phyloP scores from a whole-genome alignment of 306 rosid genomes.

The Alnus glutinosa region DNA sequence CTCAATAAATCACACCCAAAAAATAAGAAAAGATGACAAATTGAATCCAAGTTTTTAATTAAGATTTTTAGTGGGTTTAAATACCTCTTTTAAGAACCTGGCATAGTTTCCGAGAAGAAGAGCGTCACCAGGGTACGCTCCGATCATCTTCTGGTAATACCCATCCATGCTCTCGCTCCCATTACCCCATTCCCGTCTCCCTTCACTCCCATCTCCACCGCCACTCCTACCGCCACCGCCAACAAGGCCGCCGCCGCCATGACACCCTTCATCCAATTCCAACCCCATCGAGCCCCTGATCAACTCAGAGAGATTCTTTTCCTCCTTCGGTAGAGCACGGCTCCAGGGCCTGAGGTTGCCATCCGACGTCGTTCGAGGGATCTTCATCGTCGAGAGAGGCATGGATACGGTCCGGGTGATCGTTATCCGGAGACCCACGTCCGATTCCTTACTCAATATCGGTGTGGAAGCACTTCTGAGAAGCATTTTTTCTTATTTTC shows the following conservation, averaged over 20 bases:
- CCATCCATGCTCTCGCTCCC: slow-evolving; percentile 19
- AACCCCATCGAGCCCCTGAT: neutral
- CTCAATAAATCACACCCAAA: neutral
- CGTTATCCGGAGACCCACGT: neutral
- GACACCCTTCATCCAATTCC: slow-evolving; percentile 5
- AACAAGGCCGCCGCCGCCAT: neutral
- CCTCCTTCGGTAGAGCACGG: neutral
- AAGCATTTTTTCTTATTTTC: slow-evolving; percentile 10
- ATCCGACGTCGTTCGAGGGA: neutral
- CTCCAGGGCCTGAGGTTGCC: neutral
- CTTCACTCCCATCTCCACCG: neutral
- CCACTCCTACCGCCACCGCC: neutral
- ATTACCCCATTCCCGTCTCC: neutral
- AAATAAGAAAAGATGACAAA: neutral
- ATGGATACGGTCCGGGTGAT: neutral
- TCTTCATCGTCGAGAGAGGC: neutral
- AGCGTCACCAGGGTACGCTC: slow-evolving; percentile 17
- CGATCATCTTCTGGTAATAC: slow-evolving; percentile 30
- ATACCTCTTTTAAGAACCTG: slow-evolving; percentile 31
- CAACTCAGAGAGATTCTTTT: neutral
- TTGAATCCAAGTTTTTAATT: no score
- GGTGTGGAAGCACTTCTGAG: neutral
- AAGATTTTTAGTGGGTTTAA: neutral
- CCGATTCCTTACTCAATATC: neutral
- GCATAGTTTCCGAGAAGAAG: slow-evolving; percentile 33